Evolutionary conservation across 2,329 filamentous ascomycete genomes (phyloP).

Genomic region (Fusarium floridanum): DNA sequence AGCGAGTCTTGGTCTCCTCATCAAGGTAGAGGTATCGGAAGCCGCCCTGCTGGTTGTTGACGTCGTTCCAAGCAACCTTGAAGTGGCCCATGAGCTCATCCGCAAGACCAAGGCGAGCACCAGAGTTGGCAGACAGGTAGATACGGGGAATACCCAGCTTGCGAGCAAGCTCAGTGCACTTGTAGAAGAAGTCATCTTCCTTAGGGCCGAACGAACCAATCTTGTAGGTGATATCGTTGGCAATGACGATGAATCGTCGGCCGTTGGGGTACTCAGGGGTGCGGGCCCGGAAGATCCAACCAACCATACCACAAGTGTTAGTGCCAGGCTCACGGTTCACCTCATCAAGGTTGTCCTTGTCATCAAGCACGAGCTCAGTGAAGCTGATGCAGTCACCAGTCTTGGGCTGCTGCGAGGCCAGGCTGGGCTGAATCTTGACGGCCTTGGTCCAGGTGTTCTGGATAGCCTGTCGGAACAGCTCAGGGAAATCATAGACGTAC

Average conservation of each 20-base stretch:
- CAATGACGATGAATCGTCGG: slow-evolving; percentile 93
- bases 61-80: slow-evolving; percentile 96
- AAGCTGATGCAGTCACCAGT: slow-evolving; percentile 93
- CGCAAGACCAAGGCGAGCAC: slow-evolving; percentile 95
- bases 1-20: slow-evolving; percentile 85
- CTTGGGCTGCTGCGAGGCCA: slow-evolving; percentile 85
- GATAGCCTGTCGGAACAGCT: slow-evolving; percentile 97
- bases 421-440: slow-evolving; percentile 77
- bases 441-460: slow-evolving; percentile 92
- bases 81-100: slow-evolving; percentile 98
- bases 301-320: slow-evolving; percentile 98
- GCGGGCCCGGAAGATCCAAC: slow-evolving; percentile 94
- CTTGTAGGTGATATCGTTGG: slow-evolving; percentile 99
- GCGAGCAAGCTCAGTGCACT: slow-evolving; percentile 96
- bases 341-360: slow-evolving; percentile 90
- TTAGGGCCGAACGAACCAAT: slow-evolving; percentile 97
- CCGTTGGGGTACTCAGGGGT: slow-evolving; percentile 96
- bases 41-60: slow-evolving; percentile 82
- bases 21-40: slow-evolving; percentile 98
- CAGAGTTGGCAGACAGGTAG: slow-evolving; percentile 98
- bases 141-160: slow-evolving; percentile 96
- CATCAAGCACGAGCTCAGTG: slow-evolving; percentile 94
- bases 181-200: slow-evolving; percentile 98
- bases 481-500: slow-evolving; percentile 99
- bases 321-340: slow-evolving; percentile 95